phyloP scores from a whole-genome alignment of 73 alveolate genomes.

The Paramecium pentaurelia region DNA sequence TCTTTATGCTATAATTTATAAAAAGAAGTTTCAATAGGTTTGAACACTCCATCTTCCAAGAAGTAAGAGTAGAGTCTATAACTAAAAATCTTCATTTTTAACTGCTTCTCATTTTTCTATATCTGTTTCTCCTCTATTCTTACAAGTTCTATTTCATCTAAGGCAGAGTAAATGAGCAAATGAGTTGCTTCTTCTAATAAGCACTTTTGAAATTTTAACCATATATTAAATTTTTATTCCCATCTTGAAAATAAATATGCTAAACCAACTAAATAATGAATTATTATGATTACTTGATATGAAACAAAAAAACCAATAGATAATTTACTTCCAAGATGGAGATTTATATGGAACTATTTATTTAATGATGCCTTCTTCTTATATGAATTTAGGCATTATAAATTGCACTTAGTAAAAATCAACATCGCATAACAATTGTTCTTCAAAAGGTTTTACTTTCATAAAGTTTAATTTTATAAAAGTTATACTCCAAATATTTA shows the following conservation, averaged over 20 bases:
- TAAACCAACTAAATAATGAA: constrained; percentile 9
- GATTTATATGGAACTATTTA: neutral
- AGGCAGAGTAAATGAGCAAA: neutral
- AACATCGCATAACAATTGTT: neutral
- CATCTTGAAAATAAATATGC: constrained; percentile 46
- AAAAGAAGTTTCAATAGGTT: constrained; percentile 35
- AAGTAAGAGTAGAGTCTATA: constrained; percentile 46
- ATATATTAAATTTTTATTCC: constrained; percentile 46
- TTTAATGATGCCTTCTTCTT: constrained; percentile 57
- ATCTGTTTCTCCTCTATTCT: neutral
- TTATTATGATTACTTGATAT: constrained; percentile 7
- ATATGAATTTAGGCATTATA: constrained; percentile 6
- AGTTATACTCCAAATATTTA: neutral
- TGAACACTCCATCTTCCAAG: constrained; percentile 26
- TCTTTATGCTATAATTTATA: neutral
- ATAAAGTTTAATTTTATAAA: neutral
- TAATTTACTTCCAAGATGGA: neutral
- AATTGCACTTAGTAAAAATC: constrained; percentile 37
- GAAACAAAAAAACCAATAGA: neutral
- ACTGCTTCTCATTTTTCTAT: neutral
- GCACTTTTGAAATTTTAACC: constrained; percentile 12
- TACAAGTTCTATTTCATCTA: neutral
- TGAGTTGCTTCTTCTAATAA: neutral
- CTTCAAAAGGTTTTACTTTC: neutral
- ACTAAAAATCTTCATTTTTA: neutral